Evolutionary conservation across 352 stramenopile species (phyloP).

Genomic region (Phytophthora capsici): DNA sequence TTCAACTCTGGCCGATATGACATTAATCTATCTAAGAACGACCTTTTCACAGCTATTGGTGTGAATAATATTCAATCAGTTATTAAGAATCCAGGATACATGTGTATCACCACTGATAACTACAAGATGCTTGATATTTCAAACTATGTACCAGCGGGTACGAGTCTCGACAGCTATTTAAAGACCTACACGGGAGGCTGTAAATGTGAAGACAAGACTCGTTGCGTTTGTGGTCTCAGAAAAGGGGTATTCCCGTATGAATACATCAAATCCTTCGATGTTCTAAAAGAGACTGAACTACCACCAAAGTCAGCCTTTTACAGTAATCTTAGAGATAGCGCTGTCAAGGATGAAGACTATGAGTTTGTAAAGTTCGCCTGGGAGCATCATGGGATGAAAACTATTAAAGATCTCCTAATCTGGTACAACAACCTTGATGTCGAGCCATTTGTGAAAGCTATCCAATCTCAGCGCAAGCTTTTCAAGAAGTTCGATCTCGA

Average conservation of each 20-base stretch:
- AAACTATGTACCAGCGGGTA: slow-evolving; percentile 42
- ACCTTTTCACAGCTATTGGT: slow-evolving; percentile 28
- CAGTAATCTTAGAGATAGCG: slow-evolving; percentile 11
- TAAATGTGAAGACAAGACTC: slow-evolving; percentile 42
- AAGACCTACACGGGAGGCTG: slow-evolving; percentile 39
- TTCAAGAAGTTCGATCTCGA: slow-evolving; percentile 32
- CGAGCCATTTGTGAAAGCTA: slow-evolving; percentile 8
- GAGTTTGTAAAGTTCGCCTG: slow-evolving; percentile 37
- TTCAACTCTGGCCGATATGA: too few relatives aligned
- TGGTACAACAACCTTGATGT: slow-evolving; percentile 35
- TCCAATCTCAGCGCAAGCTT: slow-evolving; percentile 23
- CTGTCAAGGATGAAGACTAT: slow-evolving; percentile 34
- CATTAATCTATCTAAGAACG: slow-evolving; percentile 45
- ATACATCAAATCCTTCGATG: slow-evolving; percentile 40
- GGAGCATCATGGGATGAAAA: slow-evolving; percentile 47
- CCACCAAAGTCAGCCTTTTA: slow-evolving; percentile 34
- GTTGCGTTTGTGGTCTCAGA: slow-evolving; percentile 26
- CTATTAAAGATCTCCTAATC: slow-evolving; percentile 40
- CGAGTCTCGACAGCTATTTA: slow-evolving; percentile 35
- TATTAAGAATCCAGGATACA: slow-evolving; percentile 39
- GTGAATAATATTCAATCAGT: slow-evolving; percentile 18
- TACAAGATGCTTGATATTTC: slow-evolving; percentile 43
- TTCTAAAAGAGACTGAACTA: slow-evolving; percentile 27
- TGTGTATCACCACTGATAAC: slow-evolving; percentile 34
- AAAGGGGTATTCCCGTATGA: slow-evolving; percentile 26